These are phyloP conservation scores for Claviceps arundinis DNA, from an alignment of 2,329 filamentous ascomycete species.

Conservation along the genomic window DNA sequence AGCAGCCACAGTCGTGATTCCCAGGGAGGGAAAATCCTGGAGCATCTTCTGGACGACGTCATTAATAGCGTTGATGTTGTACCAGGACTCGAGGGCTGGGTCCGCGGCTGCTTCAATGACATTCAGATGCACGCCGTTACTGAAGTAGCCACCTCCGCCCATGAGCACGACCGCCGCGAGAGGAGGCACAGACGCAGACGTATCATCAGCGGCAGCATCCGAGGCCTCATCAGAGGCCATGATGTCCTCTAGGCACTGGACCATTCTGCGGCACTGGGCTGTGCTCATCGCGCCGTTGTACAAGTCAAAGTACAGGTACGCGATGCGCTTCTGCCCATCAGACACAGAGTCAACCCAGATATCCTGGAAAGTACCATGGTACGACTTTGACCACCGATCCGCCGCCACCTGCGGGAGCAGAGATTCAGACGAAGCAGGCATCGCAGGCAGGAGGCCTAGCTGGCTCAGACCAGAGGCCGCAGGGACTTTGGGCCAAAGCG, in stretches of 20 bases:
- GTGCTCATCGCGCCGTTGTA: slow-evolving; percentile 32
- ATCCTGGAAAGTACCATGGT: slow-evolving; percentile 23
- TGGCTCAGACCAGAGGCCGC: slow-evolving; percentile 21
- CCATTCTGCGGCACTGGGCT: slow-evolving; percentile 22
- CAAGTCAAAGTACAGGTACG: slow-evolving; percentile 28
- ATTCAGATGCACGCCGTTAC: slow-evolving; percentile 30
- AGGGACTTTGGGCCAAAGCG: slow-evolving; percentile 28
- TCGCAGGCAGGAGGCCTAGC: slow-evolving; percentile 16
- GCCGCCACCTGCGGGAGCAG: slow-evolving; percentile 7
- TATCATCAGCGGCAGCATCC: slow-evolving; percentile 2
- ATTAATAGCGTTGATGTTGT: slow-evolving; percentile 30
- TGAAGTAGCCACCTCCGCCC: slow-evolving; percentile 24
- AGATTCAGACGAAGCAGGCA: slow-evolving; percentile 6
- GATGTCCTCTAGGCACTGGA: slow-evolving; percentile 23
- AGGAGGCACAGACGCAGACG: slow-evolving; percentile 4
- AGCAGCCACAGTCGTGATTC: slow-evolving; percentile 24
- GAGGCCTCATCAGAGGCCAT: slow-evolving; percentile 9
- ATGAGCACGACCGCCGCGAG: slow-evolving; percentile 27
- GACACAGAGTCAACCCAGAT: slow-evolving; percentile 24
- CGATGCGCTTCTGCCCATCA: slow-evolving; percentile 14
- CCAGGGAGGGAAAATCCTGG: slow-evolving; percentile 20
- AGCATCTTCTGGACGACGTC: slow-evolving; percentile 26
- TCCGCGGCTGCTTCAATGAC: slow-evolving; percentile 26
- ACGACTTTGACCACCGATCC: slow-evolving; percentile 16
- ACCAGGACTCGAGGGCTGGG: slow-evolving; percentile 26